phyloP scores from a whole-genome alignment of 352 stramenopile species.

The Pythium utonaiense region DNA sequence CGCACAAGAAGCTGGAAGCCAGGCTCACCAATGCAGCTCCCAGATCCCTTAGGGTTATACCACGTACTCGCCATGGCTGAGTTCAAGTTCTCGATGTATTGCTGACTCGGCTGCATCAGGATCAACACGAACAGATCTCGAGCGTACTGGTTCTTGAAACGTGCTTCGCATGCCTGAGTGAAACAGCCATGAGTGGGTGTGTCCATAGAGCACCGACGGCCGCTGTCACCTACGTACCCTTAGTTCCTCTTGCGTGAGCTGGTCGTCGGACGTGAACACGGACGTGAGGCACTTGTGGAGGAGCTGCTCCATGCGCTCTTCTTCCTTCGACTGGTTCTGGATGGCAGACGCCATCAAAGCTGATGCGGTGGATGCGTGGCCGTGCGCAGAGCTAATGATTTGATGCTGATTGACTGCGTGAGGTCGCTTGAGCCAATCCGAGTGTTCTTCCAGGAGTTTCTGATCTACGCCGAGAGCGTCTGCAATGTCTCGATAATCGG shows the following conservation, averaged over 20 bases:
- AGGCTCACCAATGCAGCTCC: conserved; percentile 69
- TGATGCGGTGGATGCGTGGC: not conserved
- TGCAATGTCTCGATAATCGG: conserved; percentile 22
- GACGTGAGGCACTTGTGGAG: conserved; percentile 80
- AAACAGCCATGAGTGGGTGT: conserved; percentile 4
- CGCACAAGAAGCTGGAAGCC: conserved; percentile 62
- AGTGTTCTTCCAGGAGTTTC: conserved; percentile 22
- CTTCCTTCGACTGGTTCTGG: conserved; percentile 60
- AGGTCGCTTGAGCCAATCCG: conserved; percentile 23
- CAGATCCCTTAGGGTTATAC: conserved; percentile 81
- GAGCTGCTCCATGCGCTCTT: conserved; percentile 75
- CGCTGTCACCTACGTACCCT: conserved; percentile 31
- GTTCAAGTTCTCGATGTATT: conserved; percentile 52
- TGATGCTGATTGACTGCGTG: conserved; percentile 24
- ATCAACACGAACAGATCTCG: conserved; percentile 82
- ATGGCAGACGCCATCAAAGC: not conserved
- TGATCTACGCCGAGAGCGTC: conserved; percentile 19
- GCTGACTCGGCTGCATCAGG: conserved; percentile 80
- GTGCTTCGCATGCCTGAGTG: conserved; percentile 43
- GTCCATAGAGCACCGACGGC: not conserved
- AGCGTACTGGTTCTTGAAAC: conserved; percentile 70
- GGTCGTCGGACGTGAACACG: conserved; percentile 78
- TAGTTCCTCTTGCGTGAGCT: conserved; percentile 45
- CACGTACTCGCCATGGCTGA: conserved; percentile 30
- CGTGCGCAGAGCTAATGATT: not conserved